Percentiles rank a stretch among this genome's conserved stretches.
phyloP scores from a whole-genome alignment of 2,329 filamentous ascomycete species.

The Beauveria sp. region DNA sequence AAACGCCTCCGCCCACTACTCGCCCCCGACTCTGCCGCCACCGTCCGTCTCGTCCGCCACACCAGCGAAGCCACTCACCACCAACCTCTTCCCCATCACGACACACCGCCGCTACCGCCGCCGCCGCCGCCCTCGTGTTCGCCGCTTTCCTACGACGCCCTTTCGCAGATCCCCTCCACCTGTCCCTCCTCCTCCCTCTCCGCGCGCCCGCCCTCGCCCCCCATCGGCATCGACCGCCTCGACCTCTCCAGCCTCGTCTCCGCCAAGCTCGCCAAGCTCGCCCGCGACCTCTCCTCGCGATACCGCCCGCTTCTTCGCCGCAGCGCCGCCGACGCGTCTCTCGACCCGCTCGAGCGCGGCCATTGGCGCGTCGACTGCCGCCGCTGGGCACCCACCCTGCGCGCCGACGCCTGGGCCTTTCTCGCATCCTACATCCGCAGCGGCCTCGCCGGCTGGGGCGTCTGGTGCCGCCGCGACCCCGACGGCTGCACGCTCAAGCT shows the following conservation, averaged over 20 bases:
- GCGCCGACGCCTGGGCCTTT: conserved; percentile 53
- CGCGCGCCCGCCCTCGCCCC: conserved; percentile 48
- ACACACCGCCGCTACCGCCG: background rate
- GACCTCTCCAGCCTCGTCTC: conserved; percentile 47
- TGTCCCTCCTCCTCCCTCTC: conserved; percentile 27
- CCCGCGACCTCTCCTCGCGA: conserved; percentile 43
- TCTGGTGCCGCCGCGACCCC: conserved; percentile 46
- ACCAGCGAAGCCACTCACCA: conserved; percentile 21
- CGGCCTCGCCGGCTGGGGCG: conserved; percentile 59
- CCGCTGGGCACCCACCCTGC: conserved; percentile 42
- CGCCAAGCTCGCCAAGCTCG: conserved; percentile 40
- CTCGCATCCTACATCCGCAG: conserved; percentile 51
- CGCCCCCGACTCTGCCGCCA: conserved; percentile 6
- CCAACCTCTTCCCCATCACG: background rate
- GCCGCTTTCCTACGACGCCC: conserved; percentile 11
- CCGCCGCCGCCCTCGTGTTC: background rate
- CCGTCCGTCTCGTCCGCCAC: conserved; percentile 19
- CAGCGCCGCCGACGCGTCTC: conserved; percentile 12
- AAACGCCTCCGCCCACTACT: conserved; percentile 20
- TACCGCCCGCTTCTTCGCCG: conserved; percentile 40
- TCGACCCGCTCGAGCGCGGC: conserved; percentile 60
- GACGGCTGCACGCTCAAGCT: conserved; percentile 44
- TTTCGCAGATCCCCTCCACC: conserved; percentile 13
- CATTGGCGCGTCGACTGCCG: conserved; percentile 63
- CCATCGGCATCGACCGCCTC: conserved; percentile 39